Evolutionary conservation across 768 basidiomycete species (phyloP).

Genomic region (Boletus fagicola): DNA sequence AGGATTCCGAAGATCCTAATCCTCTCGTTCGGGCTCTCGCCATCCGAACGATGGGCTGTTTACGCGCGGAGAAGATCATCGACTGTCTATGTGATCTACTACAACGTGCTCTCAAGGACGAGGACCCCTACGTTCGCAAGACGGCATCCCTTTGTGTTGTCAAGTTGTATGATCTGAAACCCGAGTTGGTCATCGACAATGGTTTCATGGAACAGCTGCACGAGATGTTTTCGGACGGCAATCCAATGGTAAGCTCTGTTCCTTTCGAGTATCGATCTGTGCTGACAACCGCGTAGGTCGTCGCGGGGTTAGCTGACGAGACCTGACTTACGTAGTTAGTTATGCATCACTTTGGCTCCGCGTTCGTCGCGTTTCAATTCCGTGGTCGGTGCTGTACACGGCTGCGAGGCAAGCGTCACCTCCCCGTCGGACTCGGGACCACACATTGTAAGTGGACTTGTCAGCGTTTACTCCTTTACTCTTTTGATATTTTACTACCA

Average conservation of each 20-base stretch:
- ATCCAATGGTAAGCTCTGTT: constrained; percentile 80
- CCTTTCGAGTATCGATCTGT: background rate
- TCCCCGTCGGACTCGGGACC: no score
- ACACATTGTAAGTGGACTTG: background rate
- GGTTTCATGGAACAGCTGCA: constrained; percentile 87
- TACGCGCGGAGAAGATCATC: constrained; percentile 98
- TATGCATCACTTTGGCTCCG: background rate
- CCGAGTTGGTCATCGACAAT: constrained; percentile 91
- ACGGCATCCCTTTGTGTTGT: constrained; percentile 96
- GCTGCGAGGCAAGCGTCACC: no score
- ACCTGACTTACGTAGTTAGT: no score
- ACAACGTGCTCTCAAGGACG: constrained; percentile 87
- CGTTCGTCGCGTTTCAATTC: background rate
- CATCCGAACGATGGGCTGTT: constrained; percentile 96
- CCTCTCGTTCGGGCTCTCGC: constrained; percentile 95
- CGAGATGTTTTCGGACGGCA: constrained; percentile 93
- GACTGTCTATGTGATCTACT: constrained; percentile 97
- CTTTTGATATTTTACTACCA: background rate
- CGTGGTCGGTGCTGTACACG: background rate
- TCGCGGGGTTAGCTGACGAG: no score
- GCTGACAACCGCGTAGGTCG: constrained; percentile 59
- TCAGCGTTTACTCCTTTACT: background rate
- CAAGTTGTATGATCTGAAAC: constrained; percentile 96
- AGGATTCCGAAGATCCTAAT: constrained; percentile 95
- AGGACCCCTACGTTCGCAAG: constrained; percentile 98